These are phyloP conservation scores for Cryoendolithus antarcticus DNA, from an alignment of 2,329 filamentous ascomycete species.

Conservation along the genomic window DNA sequence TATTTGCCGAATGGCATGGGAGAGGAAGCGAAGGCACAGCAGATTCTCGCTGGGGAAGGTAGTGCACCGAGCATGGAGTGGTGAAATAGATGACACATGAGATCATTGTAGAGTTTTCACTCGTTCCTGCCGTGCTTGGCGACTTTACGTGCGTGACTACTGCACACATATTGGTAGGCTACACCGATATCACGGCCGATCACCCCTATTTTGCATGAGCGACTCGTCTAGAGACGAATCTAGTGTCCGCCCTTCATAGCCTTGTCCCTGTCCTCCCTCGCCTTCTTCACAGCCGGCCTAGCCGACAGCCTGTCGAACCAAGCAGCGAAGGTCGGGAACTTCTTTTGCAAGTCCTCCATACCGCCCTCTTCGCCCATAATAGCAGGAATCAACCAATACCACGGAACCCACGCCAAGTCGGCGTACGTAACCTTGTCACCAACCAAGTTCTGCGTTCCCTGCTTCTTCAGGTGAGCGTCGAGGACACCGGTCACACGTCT, in stretches of 20 bases:
- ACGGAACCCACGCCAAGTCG: conserved; percentile 28
- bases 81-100: too few relatives aligned
- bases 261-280: conserved; percentile 6
- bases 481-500: conserved; percentile 31
- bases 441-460: conserved; percentile 26
- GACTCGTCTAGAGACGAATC: not conserved
- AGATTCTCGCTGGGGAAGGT: conserved; percentile 29
- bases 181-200: too few relatives aligned
- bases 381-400: conserved; percentile 22
- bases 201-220: too few relatives aligned
- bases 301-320: conserved; percentile 27
- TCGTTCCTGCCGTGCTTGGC: too few relatives aligned
- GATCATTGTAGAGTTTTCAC: too few relatives aligned
- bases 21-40: conserved; percentile 29
- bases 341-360: conserved; percentile 9
- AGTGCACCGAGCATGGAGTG: too few relatives aligned
- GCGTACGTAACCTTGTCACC: conserved; percentile 26
- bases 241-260: conserved; percentile 1
- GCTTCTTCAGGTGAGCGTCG: conserved; percentile 30
- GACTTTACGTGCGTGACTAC: too few relatives aligned
- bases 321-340: conserved; percentile 27
- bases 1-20: conserved; percentile 34
- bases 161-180: too few relatives aligned
- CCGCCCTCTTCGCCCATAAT: conserved; percentile 12
- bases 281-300: conserved; percentile 28